These are phyloP conservation scores for Phalaenopsis equestris DNA, from an alignment of 106 monocot species.

Conservation along the genomic window DNA sequence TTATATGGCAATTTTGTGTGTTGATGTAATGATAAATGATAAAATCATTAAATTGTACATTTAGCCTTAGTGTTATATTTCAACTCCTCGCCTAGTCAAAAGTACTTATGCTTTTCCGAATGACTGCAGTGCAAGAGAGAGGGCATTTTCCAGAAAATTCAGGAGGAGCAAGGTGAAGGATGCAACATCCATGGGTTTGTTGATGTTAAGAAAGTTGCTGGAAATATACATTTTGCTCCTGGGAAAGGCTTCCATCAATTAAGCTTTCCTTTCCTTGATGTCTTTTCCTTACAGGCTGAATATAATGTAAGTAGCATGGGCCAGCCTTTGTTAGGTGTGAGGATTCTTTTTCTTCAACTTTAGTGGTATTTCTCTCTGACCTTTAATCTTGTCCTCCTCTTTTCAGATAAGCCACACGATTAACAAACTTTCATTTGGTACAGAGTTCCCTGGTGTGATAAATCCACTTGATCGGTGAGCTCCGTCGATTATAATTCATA, in stretches of 20 bases:
- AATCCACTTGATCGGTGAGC: conserved; percentile 85
- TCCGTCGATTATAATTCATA: background rate
- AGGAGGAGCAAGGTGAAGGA: conserved; percentile 76
- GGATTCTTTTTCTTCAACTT: background rate
- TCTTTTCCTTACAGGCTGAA: conserved; percentile 14
- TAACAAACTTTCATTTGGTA: conserved; percentile 30
- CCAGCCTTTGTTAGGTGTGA: background rate
- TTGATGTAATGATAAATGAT: background rate
- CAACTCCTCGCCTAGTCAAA: background rate
- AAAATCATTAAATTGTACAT: background rate
- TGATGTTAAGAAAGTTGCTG: conserved; percentile 73
- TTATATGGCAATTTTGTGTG: background rate
- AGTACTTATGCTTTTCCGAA: background rate
- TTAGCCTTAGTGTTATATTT: background rate
- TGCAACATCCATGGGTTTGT: conserved; percentile 71
- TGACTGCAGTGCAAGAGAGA: conserved; percentile 48
- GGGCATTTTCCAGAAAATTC: conserved; percentile 50
- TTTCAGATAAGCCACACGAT: conserved; percentile 28
- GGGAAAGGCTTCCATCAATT: conserved; percentile 54
- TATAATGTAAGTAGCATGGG: conserved; percentile 19
- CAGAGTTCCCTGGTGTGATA: conserved; percentile 29
- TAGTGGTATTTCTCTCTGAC: background rate
- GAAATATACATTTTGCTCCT: conserved; percentile 70
- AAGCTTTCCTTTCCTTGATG: conserved; percentile 10
- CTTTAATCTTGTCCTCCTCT: background rate